Conservation (phyloP, 2,329 filamentous ascomycete species). For the Pestalotiopsis sp. region DNA sequence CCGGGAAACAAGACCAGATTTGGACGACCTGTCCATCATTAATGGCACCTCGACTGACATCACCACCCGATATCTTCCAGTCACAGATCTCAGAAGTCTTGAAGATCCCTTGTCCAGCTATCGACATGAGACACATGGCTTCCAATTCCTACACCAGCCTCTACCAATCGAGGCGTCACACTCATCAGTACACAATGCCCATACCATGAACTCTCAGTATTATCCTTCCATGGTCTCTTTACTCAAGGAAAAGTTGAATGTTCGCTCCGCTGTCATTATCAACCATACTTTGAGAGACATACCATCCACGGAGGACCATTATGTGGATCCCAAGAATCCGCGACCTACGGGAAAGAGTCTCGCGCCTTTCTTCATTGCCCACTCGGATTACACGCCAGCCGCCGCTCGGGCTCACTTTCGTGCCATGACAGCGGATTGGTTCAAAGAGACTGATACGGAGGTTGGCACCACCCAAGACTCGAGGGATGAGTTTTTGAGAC, state of each 20-base stretch:
- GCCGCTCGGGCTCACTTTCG: conserved; percentile 27
- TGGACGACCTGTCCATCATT: conserved; percentile 1
- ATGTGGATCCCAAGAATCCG: not conserved
- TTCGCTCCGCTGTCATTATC: conserved; percentile 5
- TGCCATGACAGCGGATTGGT: conserved; percentile 23
- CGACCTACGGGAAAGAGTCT: not conserved
- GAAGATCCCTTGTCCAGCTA: not conserved
- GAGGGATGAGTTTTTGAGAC: conserved; percentile 10
- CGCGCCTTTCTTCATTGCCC: conserved; percentile 12
- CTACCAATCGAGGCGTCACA: not conserved
- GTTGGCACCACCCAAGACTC: not conserved
- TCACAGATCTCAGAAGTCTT: not conserved
- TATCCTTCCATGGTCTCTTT: not conserved
- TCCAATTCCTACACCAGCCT: conserved; percentile 5
- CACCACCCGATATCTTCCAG: not conserved
- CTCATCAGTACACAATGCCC: not conserved
- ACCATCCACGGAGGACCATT: not conserved
- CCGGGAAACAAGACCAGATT: not conserved
- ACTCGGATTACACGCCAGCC: conserved; percentile 28
- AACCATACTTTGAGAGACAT: conserved; percentile 1
- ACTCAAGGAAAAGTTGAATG: not conserved
- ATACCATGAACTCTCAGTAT: not conserved
- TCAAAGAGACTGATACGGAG: conserved; percentile 13
- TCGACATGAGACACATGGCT: not conserved
- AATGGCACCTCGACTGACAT: not conserved